These are phyloP conservation scores for Fusarium fujikuroi DNA, from an alignment of 2,329 filamentous ascomycete genomes.

Conservation along the genomic window DNA sequence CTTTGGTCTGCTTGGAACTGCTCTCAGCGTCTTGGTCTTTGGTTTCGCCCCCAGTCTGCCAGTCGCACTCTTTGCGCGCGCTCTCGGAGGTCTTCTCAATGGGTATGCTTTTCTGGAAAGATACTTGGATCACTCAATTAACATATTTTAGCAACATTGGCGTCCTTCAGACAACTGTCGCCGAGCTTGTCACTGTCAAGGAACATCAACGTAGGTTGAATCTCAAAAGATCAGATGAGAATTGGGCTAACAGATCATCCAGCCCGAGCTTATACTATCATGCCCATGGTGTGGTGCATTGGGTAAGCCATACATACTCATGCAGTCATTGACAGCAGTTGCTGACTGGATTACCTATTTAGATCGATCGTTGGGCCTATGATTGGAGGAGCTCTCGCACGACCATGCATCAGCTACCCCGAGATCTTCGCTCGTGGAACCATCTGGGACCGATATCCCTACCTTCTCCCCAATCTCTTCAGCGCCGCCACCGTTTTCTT, in stretches of 20 bases:
- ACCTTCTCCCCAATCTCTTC: constrained; percentile 91
- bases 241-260: constrained; percentile 41
- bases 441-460: constrained; percentile 88
- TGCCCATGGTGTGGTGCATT: constrained; percentile 98
- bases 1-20: constrained; percentile 89
- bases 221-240: neutral
- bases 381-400: constrained; percentile 88
- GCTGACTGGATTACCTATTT: constrained; percentile 45
- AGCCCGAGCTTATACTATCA: constrained; percentile 95
- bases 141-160: constrained; percentile 79
- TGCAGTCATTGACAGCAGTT: neutral
- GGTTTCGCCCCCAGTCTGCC: constrained; percentile 87
- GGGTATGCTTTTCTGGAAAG: constrained; percentile 66
- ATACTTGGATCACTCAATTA: constrained; percentile 8
- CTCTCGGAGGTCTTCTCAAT: constrained; percentile 90
- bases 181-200: constrained; percentile 91
- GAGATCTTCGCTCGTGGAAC: constrained; percentile 75
- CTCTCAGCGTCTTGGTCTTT: constrained; percentile 91
- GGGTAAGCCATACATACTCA: constrained; percentile 65
- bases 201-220: constrained; percentile 82
- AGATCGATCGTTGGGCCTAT: constrained; percentile 92
- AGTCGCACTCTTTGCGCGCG: constrained; percentile 86
- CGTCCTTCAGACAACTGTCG: constrained; percentile 93
- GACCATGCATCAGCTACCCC: constrained; percentile 86
- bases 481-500: constrained; percentile 81